Base-by-base conservation (phyloP, 2,329 filamentous ascomycete species). In the Alternaria burnsii region DNA sequence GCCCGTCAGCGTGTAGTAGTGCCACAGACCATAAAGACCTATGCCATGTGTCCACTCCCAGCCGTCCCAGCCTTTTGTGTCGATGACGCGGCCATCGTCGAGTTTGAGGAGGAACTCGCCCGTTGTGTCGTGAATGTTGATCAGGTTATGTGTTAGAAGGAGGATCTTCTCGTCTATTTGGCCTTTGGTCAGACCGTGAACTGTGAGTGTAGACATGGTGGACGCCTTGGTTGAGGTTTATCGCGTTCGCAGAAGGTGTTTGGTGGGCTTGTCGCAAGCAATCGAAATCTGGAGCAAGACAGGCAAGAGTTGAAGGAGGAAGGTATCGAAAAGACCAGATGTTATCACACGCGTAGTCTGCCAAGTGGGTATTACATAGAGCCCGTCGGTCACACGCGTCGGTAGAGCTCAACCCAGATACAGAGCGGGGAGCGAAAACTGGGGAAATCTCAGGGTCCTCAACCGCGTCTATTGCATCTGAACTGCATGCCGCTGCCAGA, bases 11-110 rank as follows among this genome's bases (percentile, higher is more conserved):
- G 88, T 86, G 79, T 93, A 90, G 82, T 94, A 94, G 74, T 93
- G 90, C 88, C 89, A 94, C 55, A 94, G 86, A 28, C 91, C 91
- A 77, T 93, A 93, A 20, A 94, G 86, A 5, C 91, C 91, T 71
- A 93, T 87, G 43, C 91, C 91, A 76, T 93, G 91, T 1, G 90
- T 93, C 89, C 90, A 92, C 79, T 93, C 91, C 91, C 91, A 94
- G 72, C 89, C 89, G 65, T 90, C 86, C 91, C 91, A 94, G 58
- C 90, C 91, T 78, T 94, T 94, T 58, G 91, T 93, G 78, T 94
- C 91, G 72, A 94, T 93, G 51, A 93, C 82, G 36, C 89, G 86
- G 58, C 91, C 91, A 70, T 94, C 91, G 2, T 85, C 82, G 36
- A 94, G 84, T 20, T 83, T 87, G 60, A 93, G 81, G 24, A 94